These are phyloP conservation scores for Hexamita inflata DNA, from an alignment of 208 protist genomes.

Conservation along the genomic window DNA sequence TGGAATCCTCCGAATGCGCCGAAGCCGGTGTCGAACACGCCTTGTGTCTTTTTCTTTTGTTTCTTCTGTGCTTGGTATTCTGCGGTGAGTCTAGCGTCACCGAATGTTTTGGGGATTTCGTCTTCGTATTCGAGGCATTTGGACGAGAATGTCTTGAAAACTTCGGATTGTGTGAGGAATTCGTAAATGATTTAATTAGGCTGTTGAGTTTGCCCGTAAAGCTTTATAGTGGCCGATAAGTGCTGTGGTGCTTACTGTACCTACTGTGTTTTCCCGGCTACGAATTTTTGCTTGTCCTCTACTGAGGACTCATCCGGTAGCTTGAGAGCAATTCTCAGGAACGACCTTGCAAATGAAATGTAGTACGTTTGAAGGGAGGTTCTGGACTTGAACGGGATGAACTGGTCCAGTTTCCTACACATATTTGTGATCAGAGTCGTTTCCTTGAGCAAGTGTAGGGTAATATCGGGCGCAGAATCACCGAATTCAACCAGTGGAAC, in stretches of 20 bases:
- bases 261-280: neutral
- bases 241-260: too few species aligned
- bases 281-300: slow-evolving; percentile 21
- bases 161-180: neutral
- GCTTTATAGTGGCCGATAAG: too few species aligned
- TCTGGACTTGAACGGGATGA: slow-evolving; percentile 1
- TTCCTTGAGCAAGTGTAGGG: neutral
- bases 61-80: neutral
- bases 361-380: slow-evolving; percentile 2
- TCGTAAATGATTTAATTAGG: neutral
- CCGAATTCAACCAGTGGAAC: slow-evolving; percentile 20
- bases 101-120: slow-evolving; percentile 21
- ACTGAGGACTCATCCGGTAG: neutral
- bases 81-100: slow-evolving; percentile 12
- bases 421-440: neutral
- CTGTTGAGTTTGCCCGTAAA: too few species aligned
- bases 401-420: neutral
- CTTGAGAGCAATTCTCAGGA: neutral
- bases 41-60: too few species aligned
- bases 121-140: neutral
- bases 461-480: neutral
- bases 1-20: too few species aligned
- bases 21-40: too few species aligned
- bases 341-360: neutral
- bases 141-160: neutral